Evolutionary conservation across 169 alveolate species (phyloP), one percentile per base, ranked within the genome.

Genomic region (Plasmodium yoelii): DNA sequence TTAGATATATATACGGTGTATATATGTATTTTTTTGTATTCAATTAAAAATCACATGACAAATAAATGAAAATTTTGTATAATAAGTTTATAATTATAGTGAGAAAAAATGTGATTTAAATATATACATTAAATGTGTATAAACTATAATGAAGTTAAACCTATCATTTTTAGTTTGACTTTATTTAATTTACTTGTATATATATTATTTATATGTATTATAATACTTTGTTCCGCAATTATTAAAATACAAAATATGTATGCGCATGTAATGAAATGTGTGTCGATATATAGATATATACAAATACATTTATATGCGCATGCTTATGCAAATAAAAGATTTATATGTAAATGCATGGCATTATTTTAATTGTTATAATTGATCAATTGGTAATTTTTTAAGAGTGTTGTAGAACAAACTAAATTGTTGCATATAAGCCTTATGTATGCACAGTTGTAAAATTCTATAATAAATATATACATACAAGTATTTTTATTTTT

Each of bases 31-130:
- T 57, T 24, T 18, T 57, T 19, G 19, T 19, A 57, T 57, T 57
- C 26, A 57, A 8, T 57, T 57, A 13, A 57, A 57, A n/a, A 26
- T 0, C n/a, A 34, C 5, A 3, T n/a, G 9, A 6, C 10, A 22
- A n/a, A 63, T 10, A 26, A 63, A 63, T 9, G n/a, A 2, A 63
- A 63, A 63, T 34, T 26, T 63, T 63, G 72, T 34, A 63, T 26
- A 13, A 63, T 7, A 53, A 6, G 39, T 15, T 63, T n/a, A 63
- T 63, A 63, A 34, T 13, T 28, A 5, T 63, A 63, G 7, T 63
- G 39, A 15, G 53, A 26, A 63, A 19, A 57, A 63, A 34, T 13
- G n/a, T n/a, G 12, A 26, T 63, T 26, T 46, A 63, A 63, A 63
- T 63, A 63, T 63, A 15, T 51, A 15, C 59, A 51, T 51, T 51